A percentile compares a stretch with the other conserved stretches of the same genome.
phyloP scores from a whole-genome alignment of 1,284 basidiomycete genomes.

The Trametes hirsuta region DNA sequence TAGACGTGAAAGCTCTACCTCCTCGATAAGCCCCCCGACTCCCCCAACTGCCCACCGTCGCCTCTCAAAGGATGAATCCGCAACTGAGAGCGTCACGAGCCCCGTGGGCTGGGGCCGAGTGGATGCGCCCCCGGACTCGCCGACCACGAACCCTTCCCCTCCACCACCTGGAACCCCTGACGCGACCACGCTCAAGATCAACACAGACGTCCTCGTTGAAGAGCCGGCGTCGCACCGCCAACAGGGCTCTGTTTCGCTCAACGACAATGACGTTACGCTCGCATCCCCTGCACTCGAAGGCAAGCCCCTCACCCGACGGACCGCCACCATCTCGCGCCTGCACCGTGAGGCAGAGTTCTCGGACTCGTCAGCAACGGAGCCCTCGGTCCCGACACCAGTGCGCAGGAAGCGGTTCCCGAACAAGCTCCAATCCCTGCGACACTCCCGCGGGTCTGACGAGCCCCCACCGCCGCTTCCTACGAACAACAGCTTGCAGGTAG shows the following conservation, averaged over 20 bases:
- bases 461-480: slow-evolving; percentile 31
- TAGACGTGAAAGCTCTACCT: slow-evolving; percentile 36
- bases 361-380: slow-evolving; percentile 48
- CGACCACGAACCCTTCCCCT: slow-evolving; percentile 44
- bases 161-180: slow-evolving; percentile 47
- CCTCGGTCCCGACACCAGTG: slow-evolving; percentile 38
- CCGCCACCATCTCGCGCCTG: slow-evolving; percentile 40
- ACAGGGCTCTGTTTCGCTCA: slow-evolving; percentile 42
- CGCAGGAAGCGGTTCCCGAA: slow-evolving; percentile 53
- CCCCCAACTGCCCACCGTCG: slow-evolving; percentile 27
- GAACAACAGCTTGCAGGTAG: slow-evolving; percentile 42
- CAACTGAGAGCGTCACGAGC: slow-evolving; percentile 22
- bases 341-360: slow-evolving; percentile 43
- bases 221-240: slow-evolving; percentile 33
- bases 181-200: slow-evolving; percentile 24
- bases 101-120: slow-evolving; percentile 38
- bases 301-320: slow-evolving; percentile 33
- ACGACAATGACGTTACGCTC: slow-evolving; percentile 30
- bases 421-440: slow-evolving; percentile 50
- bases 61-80: slow-evolving; percentile 26
- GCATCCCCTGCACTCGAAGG: slow-evolving; percentile 31
- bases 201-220: slow-evolving; percentile 31
- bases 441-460: slow-evolving; percentile 35
- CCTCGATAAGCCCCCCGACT: slow-evolving; percentile 31
- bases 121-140: slow-evolving; percentile 42